Conservation (phyloP, 129 eudicot genomes). For the Flaveria trinervia region DNA sequence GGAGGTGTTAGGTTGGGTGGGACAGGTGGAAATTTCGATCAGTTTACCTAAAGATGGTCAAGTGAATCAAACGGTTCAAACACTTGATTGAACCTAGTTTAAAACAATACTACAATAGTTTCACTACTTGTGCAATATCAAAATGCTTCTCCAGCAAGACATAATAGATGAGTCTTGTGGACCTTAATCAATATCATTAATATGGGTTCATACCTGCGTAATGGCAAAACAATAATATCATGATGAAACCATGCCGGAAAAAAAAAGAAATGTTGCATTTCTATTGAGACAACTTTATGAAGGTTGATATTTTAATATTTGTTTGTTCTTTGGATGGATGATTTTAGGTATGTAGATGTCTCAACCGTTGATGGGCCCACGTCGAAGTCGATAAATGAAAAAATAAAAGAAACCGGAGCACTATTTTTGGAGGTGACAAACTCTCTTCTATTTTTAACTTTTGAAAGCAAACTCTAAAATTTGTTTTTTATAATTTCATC, state of each 20-base stretch:
- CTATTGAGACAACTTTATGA: not conserved
- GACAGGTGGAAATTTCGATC: too few relatives aligned
- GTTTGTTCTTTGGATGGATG: slow-evolving; percentile 18
- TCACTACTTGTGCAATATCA: not conserved
- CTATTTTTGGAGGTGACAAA: slow-evolving; percentile 80
- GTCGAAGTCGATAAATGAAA: slow-evolving; percentile 61
- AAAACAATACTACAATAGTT: not conserved
- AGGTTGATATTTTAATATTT: not conserved
- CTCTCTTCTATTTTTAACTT: not conserved
- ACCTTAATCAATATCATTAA: slow-evolving; percentile 13
- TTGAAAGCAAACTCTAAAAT: not conserved
- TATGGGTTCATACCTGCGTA: not conserved
- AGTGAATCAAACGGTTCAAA: too few relatives aligned
- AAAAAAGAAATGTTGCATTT: not conserved
- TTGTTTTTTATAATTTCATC: slow-evolving; percentile 1
- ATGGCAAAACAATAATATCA: slow-evolving; percentile 9
- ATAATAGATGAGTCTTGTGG: not conserved
- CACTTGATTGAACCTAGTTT: slow-evolving; percentile 6
- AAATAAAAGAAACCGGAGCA: slow-evolving; percentile 79
- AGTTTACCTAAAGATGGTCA: too few relatives aligned
- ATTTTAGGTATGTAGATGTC: slow-evolving; percentile 81
- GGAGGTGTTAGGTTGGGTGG: not conserved
- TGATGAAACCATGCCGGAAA: not conserved
- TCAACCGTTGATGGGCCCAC: slow-evolving; percentile 94
- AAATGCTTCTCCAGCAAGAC: slow-evolving; percentile 4